Evolutionary conservation across 805 yeast species (phyloP), one percentile per base, ranked within the genome.

Genomic region (Wickerhamiella alocasiicola): DNA sequence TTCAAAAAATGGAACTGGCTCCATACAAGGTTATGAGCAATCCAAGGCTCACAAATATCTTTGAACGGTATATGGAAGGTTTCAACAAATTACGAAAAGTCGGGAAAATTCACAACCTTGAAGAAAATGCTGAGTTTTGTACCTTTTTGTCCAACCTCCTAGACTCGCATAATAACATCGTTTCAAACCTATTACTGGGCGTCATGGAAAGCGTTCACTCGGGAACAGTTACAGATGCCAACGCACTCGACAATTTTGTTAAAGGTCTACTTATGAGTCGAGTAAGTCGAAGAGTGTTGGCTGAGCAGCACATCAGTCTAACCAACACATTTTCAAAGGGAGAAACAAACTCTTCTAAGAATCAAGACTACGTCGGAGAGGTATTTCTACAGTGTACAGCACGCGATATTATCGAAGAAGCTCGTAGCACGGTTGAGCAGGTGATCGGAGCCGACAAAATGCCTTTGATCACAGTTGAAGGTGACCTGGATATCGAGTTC

Each of bases 131-230:
- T 30, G 61, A 60, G 48, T 87, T 88, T 57, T 78, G 93, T 54
- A 64, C 65, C 19, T 69, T 74, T 40, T 62, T 87, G 42, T 67
- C 72, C 20, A 65, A 69, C 24, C 70, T 85, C 46, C 63, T 88
- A 49, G 67, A 69, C 20, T 84, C 79, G 57, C 95, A 88, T 60
- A 68, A 84, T 36, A 64, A 79, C 41, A 81, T 84, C 47, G 66
- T 88, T 45, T 91, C 96, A 1, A 88, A 87, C 56, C 65, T 87
- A 45, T 80, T 88, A 67, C 81, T 85, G 85, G 97, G 97, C 1
- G 84, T 94, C 1, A 63, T 85, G 35, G 96, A 88, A 52, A 78
- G 48, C 6, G 39, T 46, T 30, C 37, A 19, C 16, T 35, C 23
- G 23, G 45, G 78, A 46, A 72, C 81, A 11, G 74, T 39, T 61